Evolutionary conservation across 345 rosid genomes (phyloP).

Genomic region (Populus deltoides): DNA sequence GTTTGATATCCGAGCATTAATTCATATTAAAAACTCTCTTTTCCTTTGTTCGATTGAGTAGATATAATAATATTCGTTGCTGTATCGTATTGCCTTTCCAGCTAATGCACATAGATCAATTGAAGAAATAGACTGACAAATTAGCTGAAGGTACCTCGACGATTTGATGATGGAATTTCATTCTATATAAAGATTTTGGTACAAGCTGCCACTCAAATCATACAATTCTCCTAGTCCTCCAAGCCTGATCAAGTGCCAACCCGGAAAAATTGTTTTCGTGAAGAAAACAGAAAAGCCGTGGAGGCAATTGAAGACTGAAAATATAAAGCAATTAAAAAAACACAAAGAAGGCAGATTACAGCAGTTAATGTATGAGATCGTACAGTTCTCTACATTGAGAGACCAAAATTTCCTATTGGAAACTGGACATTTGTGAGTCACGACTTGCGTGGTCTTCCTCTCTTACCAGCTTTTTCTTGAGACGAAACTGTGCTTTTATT

Average conservation of each 20-base stretch:
- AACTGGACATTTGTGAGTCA: slow-evolving; percentile 4
- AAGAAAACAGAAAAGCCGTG: neutral
- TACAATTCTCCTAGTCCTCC: neutral
- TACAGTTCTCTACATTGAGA: slow-evolving; percentile 24
- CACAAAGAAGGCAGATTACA: slow-evolving; percentile 2
- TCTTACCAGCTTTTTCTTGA: slow-evolving; percentile 48
- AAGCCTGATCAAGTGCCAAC: neutral
- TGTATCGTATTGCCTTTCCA: too few relatives aligned
- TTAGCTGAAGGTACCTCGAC: neutral
- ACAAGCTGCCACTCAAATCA: neutral
- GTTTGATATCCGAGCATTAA: too few relatives aligned
- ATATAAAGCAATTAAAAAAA: neutral
- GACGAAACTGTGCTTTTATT: slow-evolving; percentile 36
- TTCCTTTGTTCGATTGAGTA: too few relatives aligned
- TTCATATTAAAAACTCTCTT: too few relatives aligned
- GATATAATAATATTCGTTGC: too few relatives aligned
- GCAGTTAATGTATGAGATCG: neutral
- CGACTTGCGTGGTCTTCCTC: slow-evolving; percentile 78
- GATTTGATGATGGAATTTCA: neutral
- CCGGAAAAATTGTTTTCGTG: neutral
- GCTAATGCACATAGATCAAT: neutral
- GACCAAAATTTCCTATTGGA: slow-evolving; percentile 23
- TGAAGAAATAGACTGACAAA: neutral
- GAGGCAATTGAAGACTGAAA: neutral
- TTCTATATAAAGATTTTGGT: neutral